These are phyloP conservation scores for Kwoniella heveanensis DNA, from an alignment of 768 basidiomycete genomes.

Conservation along the genomic window DNA sequence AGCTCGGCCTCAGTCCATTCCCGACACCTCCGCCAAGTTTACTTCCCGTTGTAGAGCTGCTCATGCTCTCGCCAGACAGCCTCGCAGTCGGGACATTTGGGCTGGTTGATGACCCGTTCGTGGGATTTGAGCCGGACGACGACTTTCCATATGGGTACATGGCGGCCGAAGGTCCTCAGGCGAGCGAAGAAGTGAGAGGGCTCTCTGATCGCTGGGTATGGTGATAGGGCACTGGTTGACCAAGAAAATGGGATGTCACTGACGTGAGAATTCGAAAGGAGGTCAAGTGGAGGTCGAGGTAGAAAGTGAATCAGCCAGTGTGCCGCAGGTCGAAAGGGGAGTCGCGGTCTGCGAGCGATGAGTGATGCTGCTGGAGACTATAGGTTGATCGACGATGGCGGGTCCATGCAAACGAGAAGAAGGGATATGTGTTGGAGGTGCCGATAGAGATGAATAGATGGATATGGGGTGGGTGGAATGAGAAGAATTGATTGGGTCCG, in stretches of 20 bases:
- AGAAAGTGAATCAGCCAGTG: neutral
- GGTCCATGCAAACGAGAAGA: too few relatives aligned
- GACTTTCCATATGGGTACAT: slow-evolving; percentile 20
- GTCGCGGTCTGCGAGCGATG: too few relatives aligned
- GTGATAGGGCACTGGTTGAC: too few relatives aligned
- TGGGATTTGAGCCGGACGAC: neutral
- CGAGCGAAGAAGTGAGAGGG: too few relatives aligned
- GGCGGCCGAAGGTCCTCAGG: neutral
- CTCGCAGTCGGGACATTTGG: slow-evolving; percentile 14
- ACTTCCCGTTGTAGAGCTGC: neutral
- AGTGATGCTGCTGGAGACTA: too few relatives aligned
- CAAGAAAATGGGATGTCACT: neutral
- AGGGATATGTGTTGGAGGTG: too few relatives aligned
- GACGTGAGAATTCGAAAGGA: neutral
- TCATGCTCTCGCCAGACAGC: neutral
- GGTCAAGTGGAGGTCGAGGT: neutral
- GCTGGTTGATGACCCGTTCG: slow-evolving; percentile 9
- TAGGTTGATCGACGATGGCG: too few relatives aligned
- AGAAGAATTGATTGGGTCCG: neutral
- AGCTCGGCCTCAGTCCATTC: slow-evolving; percentile 19
- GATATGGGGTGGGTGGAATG: neutral
- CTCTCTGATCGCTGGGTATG: too few relatives aligned
- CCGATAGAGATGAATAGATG: neutral
- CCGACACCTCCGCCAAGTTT: slow-evolving; percentile 6
- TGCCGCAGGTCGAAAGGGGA: neutral